Base-by-base conservation (phyloP, 805 yeast genomes). In the Tetrapisispora fleetii region DNA sequence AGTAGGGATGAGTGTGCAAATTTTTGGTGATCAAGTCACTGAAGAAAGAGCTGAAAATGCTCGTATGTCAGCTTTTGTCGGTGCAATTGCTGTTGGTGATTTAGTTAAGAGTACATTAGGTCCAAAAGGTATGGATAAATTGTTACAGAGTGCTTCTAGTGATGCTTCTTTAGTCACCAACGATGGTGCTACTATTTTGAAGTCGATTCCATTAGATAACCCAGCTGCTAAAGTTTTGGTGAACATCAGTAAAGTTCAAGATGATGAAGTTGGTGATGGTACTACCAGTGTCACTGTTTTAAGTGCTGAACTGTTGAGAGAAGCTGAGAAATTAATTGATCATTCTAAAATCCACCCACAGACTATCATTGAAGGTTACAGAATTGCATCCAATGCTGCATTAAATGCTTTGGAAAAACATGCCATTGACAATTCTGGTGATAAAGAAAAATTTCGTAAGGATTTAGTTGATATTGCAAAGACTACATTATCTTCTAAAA, bases 31-130 rank as follows among this genome's bases (percentile, higher is more conserved):
- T 65, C 96, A 91, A 68, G 98, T 91, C 48, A 85, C 93, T 6
- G 99, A 91, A 70, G 99, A 91, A 71, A 80, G 97, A 62, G 99
- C 93, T 41, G 99, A 93, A 69, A 90, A 91, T 69, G 99, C 99
- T 47, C 89, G 99, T 73, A 75, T 91, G 73, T 86, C 96, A 7
- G 88, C 99, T 2, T 93, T 93, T 67, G 95, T 93, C 11, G 99
- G 99, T 44, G 99, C 99, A 55, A 91, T 93, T 64, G 99, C 99
- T 38, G 99, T 93, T 35, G 99, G 99, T 46, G 99, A 93, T 67
- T 76, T 93, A 52, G 99, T 91, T 42, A 91, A 91, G 68, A 79
- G 88, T 30, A 84, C 99, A 2, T 72, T 93, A 54, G 99, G 99
- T 16, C 99, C 99, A 53, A 91, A 93, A 64, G 99, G 99, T 54